Conservation (phyloP, 768 basidiomycete species). For the Tylopilus subfusipes region DNA sequence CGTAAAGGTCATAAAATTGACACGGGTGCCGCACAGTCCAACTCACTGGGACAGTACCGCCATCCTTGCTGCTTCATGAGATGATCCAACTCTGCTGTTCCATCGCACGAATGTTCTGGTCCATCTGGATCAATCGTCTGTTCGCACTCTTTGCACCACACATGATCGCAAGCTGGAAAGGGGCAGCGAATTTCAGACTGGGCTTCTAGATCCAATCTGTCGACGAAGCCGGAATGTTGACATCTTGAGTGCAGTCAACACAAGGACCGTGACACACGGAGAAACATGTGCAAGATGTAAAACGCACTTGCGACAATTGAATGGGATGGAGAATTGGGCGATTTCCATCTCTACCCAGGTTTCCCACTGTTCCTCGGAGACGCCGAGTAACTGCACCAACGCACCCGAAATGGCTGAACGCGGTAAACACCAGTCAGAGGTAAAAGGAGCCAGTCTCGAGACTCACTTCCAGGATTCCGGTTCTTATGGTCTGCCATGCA, state of each 20-base stretch:
- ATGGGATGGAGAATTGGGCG: conserved; percentile 37
- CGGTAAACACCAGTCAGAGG: background rate
- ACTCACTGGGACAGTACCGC: conserved; percentile 59
- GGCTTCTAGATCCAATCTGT: conserved; percentile 43
- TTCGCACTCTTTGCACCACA: conserved; percentile 61
- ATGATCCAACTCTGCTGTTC: conserved; percentile 48
- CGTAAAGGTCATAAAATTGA: background rate
- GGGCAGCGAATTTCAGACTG: conserved; percentile 47
- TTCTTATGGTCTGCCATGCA: conserved; percentile 40
- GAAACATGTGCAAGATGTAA: background rate
- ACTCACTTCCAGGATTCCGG: conserved; percentile 31
- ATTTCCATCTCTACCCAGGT: conserved; percentile 48
- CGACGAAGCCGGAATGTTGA: conserved; percentile 46
- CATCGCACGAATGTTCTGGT: conserved; percentile 56
- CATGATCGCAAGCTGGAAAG: conserved; percentile 42
- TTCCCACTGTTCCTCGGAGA: conserved; percentile 42
- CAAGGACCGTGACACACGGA: background rate
- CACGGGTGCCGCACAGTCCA: background rate
- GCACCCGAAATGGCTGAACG: conserved; percentile 36
- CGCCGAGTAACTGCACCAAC: conserved; percentile 41
- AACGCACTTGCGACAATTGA: conserved; percentile 50
- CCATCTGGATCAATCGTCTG: conserved; percentile 35
- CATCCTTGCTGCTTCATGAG: conserved; percentile 53
- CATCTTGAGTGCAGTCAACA: conserved; percentile 39
- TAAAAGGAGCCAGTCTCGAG: background rate